phyloP scores from a whole-genome alignment of 805 yeast species.

The Clavispora asparagi region DNA sequence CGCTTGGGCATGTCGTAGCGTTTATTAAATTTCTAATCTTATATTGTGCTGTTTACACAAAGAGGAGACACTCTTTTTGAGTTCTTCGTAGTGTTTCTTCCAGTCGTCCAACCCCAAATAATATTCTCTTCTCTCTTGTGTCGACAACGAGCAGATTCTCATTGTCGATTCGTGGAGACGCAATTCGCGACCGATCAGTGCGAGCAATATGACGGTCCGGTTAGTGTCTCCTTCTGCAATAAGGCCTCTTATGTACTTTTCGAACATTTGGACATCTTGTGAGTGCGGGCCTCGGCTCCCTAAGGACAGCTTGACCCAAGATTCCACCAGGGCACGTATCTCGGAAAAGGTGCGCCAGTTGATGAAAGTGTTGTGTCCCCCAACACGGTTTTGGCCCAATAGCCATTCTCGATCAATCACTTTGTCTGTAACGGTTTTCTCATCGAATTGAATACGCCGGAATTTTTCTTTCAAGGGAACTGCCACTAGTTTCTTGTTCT shows the following conservation, averaged over 20 bases:
- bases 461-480: constrained; percentile 26
- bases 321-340: constrained; percentile 5
- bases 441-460: constrained; percentile 3
- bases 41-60: neutral
- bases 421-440: constrained; percentile 3
- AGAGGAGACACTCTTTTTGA: constrained; percentile 1
- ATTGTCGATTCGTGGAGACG: constrained; percentile 3
- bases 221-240: constrained; percentile 3
- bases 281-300: constrained; percentile 13
- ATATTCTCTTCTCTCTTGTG: neutral
- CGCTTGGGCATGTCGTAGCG: too few relatives aligned
- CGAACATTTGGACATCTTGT: constrained; percentile 11
- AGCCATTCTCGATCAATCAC: constrained; percentile 11
- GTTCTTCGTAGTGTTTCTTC: constrained; percentile 7
- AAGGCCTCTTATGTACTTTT: constrained; percentile 1
- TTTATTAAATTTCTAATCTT: neutral
- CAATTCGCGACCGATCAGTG: constrained; percentile 2
- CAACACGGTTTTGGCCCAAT: constrained; percentile 2
- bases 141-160: constrained; percentile 4
- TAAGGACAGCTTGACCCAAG: constrained; percentile 10
- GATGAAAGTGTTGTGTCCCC: neutral
- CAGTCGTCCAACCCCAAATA: constrained; percentile 17
- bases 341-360: constrained; percentile 3
- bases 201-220: constrained; percentile 4
- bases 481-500: constrained; percentile 20